These are phyloP conservation scores for Apostasia ramifera DNA, from an alignment of 106 monocot genomes.

Conservation along the genomic window DNA sequence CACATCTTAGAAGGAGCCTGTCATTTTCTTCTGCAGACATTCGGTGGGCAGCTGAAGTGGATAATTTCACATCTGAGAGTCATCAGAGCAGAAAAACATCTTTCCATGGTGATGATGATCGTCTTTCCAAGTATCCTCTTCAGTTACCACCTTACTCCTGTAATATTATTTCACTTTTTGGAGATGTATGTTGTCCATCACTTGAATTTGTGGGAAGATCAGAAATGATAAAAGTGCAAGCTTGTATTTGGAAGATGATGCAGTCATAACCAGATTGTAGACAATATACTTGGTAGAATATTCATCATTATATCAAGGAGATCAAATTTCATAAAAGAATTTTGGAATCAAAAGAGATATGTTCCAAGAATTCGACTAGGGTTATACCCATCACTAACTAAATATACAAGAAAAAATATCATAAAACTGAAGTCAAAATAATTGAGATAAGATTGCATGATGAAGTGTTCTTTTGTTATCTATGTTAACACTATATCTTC, in stretches of 20 bases:
- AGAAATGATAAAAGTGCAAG: not conserved
- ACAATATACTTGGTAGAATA: too few species aligned
- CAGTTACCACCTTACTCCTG: not conserved
- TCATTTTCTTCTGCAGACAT: conserved; percentile 40
- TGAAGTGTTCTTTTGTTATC: too few species aligned
- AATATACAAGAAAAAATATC: too few species aligned
- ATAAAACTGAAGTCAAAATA: too few species aligned
- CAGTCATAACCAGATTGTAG: too few species aligned
- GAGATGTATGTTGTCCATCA: not conserved
- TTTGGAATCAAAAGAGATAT: too few species aligned
- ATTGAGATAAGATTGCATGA: too few species aligned
- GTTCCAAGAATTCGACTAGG: too few species aligned
- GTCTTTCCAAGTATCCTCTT: conserved; percentile 12
- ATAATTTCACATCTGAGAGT: not conserved
- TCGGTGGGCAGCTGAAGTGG: conserved; percentile 13
- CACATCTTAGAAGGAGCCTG: conserved; percentile 36
- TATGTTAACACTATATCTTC: too few species aligned
- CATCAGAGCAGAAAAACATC: conserved; percentile 4
- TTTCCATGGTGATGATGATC: conserved; percentile 11
- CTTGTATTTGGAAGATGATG: not conserved
- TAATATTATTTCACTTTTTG: not conserved
- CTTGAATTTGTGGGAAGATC: not conserved
- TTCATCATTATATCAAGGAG: not conserved
- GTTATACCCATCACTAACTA: too few species aligned
- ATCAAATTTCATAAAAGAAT: not conserved